Conservation (phyloP, 345 rosid genomes). For the Gynandropsis gynandra region DNA sequence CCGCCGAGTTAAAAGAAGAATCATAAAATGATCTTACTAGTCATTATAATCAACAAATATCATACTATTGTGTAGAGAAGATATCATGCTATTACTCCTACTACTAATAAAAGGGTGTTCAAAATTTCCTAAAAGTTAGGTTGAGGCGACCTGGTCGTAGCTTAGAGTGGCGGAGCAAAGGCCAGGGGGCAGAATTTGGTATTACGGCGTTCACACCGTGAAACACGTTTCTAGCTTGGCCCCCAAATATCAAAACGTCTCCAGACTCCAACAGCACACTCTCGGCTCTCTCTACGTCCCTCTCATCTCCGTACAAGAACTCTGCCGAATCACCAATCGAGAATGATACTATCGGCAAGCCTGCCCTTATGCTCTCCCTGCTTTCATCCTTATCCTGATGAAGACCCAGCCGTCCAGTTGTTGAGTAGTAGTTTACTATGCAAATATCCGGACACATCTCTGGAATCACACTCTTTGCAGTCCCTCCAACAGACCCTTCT, state of each 20-base stretch:
- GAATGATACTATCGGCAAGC: slow-evolving; percentile 50
- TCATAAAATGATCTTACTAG: too few relatives aligned
- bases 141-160: slow-evolving; percentile 54
- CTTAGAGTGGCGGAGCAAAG: slow-evolving; percentile 29
- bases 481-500: slow-evolving; percentile 8
- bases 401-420: slow-evolving; percentile 51
- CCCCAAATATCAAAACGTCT: slow-evolving; percentile 57
- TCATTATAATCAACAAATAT: too few relatives aligned
- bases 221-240: slow-evolving; percentile 45
- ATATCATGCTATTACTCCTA: too few relatives aligned
- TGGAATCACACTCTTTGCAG: slow-evolving; percentile 38
- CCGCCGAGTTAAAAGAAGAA: too few relatives aligned
- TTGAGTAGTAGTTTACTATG: slow-evolving; percentile 48
- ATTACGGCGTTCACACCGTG: slow-evolving; percentile 47
- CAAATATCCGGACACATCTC: slow-evolving; percentile 51
- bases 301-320: slow-evolving; percentile 38
- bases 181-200: slow-evolving; percentile 35
- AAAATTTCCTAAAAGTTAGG: slow-evolving; percentile 49
- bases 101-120: slow-evolving; percentile 16
- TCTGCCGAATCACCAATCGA: slow-evolving; percentile 55
- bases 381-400: slow-evolving; percentile 68
- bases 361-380: slow-evolving; percentile 29
- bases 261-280: slow-evolving; percentile 39
- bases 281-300: slow-evolving; percentile 33
- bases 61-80: too few relatives aligned